Percentiles rank a stretch among this genome's conserved stretches.
Evolutionary conservation across 2,329 filamentous ascomycete species (phyloP).

Genomic region (Salinomyces thailandicus): DNA sequence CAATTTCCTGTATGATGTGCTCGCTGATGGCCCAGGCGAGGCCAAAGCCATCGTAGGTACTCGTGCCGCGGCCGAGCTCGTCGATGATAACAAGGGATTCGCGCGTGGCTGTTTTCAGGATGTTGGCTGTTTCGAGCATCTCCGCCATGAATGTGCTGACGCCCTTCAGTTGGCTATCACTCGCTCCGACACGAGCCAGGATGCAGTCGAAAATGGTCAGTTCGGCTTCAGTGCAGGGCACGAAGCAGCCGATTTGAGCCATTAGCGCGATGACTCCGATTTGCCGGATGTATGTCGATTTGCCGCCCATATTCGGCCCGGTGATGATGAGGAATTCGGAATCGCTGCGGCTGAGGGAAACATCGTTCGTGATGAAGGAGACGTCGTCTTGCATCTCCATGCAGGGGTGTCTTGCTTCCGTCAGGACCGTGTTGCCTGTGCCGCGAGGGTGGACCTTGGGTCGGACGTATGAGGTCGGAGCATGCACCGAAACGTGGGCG

Average conservation of each 20-base stretch:
- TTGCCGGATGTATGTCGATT: constrained; percentile 96
- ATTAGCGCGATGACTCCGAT: constrained; percentile 94
- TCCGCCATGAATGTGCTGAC: constrained; percentile 99
- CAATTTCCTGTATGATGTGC: constrained; percentile 91
- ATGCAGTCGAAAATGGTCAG: constrained; percentile 95
- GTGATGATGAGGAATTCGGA: constrained; percentile 95
- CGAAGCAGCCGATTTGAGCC: constrained; percentile 94
- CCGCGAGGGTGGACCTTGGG: constrained; percentile 85
- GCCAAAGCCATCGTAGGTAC: constrained; percentile 95
- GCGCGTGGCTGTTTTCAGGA: constrained; percentile 88
- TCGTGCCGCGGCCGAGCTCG: constrained; percentile 90
- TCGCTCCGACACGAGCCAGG: constrained; percentile 87
- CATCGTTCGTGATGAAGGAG: constrained; percentile 97
- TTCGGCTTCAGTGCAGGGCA: constrained; percentile 82
- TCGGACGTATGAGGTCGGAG: constrained; percentile 80
- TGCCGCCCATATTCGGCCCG: constrained; percentile 97
- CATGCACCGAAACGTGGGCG: constrained; percentile 85
- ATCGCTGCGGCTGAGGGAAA: constrained; percentile 62
- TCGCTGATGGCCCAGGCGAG: constrained; percentile 99
- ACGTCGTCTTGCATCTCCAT: constrained; percentile 99
- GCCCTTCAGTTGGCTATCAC: constrained; percentile 92
- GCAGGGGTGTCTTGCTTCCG: constrained; percentile 88
- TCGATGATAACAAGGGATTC: constrained; percentile 98
- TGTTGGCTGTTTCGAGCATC: constrained; percentile 98
- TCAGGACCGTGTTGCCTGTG: constrained; percentile 77